These are phyloP conservation scores for Asparagopsis taxiformis DNA, from an alignment of 31 red algal species.

Conservation along the genomic window DNA sequence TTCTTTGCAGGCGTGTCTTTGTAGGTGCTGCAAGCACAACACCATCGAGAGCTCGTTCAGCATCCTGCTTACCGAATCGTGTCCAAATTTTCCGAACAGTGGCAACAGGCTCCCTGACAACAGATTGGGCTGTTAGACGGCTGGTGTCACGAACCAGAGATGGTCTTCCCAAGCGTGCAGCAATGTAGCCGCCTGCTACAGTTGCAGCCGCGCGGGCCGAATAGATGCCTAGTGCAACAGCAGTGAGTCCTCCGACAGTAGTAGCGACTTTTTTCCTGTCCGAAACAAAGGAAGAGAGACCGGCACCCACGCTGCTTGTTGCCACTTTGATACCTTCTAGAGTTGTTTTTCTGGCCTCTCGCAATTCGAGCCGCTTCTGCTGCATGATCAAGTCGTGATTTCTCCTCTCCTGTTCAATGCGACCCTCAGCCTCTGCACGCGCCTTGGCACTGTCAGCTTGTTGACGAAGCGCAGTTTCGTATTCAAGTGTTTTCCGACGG, in stretches of 20 bases:
- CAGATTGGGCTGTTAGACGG: conserved; percentile 51
- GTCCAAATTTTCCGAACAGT: conserved; percentile 28
- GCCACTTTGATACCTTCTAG: conserved; percentile 72
- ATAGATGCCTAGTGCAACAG: conserved; percentile 80
- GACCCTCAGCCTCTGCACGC: conserved; percentile 80
- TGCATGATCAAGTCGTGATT: conserved; percentile 87
- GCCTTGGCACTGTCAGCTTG: conserved; percentile 80
- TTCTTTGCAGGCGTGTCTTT: conserved; percentile 59
- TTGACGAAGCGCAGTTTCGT: conserved; percentile 78
- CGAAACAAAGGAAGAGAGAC: conserved; percentile 65
- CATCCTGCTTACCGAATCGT: conserved; percentile 34
- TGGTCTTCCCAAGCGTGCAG: conserved; percentile 77
- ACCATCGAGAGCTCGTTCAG: conserved; percentile 65
- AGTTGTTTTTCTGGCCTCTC: conserved; percentile 72
- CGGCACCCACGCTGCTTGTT: conserved; percentile 74
- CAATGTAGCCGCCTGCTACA: conserved; percentile 70
- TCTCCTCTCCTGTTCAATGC: conserved; percentile 79
- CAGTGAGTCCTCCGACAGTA: conserved; percentile 64
- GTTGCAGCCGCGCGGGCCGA: conserved; percentile 63
- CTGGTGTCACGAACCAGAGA: conserved; percentile 81
- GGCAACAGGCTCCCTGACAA: conserved; percentile 55
- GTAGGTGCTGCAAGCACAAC: conserved; percentile 62
- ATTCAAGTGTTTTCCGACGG: conserved; percentile 80
- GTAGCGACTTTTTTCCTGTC: conserved; percentile 73
- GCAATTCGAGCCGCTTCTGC: conserved; percentile 52